phyloP scores from a whole-genome alignment of 1,139 yeast genomes.

The Scheffersomyces stambukii region DNA sequence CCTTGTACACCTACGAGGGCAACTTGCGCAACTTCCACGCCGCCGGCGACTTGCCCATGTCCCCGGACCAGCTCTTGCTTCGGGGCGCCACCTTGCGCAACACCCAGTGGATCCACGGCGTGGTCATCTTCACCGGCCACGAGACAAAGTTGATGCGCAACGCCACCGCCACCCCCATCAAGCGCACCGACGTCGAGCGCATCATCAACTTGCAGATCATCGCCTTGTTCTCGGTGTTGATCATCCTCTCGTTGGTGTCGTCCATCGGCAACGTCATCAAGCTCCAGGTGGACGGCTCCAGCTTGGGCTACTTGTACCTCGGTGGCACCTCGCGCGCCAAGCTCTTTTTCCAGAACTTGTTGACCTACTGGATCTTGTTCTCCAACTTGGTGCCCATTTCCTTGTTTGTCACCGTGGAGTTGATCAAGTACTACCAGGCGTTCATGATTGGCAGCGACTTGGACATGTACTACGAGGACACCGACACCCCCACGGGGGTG shows the following conservation, averaged over 20 bases:
- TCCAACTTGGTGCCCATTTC: constrained; percentile 96
- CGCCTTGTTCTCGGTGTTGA: constrained; percentile 77
- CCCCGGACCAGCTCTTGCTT: constrained; percentile 86
- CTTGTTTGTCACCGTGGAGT: constrained; percentile 90
- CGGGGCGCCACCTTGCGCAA: constrained; percentile 96
- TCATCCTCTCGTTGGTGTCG: constrained; percentile 72
- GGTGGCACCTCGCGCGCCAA: constrained; percentile 66
- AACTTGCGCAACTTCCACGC: constrained; percentile 51
- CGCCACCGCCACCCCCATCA: constrained; percentile 97
- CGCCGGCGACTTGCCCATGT: constrained; percentile 56
- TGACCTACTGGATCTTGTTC: constrained; percentile 93
- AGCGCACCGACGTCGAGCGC: constrained; percentile 94
- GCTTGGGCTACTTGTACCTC: constrained; percentile 61
- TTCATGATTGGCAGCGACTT: constrained; percentile 89
- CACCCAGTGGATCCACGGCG: constrained; percentile 93
- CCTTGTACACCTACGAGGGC: constrained; percentile 93
- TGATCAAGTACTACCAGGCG: constrained; percentile 94
- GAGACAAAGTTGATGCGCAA: constrained; percentile 98
- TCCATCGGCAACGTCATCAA: constrained; percentile 85
- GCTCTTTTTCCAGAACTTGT: constrained; percentile 77
- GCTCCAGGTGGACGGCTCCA: constrained; percentile 48
- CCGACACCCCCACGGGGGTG: constrained; percentile 93
- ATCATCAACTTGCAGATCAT: constrained; percentile 89
- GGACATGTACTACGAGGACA: constrained; percentile 82
- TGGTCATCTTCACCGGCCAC: constrained; percentile 94